phyloP scores from a whole-genome alignment of 2,329 filamentous ascomycete genomes.

The Rhynchosporium graminicola region DNA sequence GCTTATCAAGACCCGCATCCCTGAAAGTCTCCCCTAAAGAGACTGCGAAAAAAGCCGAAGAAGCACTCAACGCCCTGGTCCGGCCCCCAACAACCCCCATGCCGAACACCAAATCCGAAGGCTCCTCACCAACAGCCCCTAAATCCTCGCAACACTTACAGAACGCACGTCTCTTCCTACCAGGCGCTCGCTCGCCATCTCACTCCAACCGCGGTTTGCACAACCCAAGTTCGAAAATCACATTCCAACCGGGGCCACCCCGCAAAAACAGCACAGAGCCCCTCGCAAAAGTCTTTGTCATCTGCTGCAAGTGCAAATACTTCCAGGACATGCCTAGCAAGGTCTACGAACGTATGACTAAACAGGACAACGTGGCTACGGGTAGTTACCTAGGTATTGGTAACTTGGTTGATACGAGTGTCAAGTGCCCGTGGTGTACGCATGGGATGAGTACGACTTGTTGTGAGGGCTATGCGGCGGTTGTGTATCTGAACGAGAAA shows the following conservation, averaged over 20 bases:
- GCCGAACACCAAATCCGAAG: slow-evolving; percentile 25
- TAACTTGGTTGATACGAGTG: slow-evolving; percentile 59
- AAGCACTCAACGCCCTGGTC: slow-evolving; percentile 13
- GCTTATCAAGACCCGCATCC: slow-evolving; percentile 31
- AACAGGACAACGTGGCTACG: slow-evolving; percentile 56
- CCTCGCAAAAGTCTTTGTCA: slow-evolving; percentile 63
- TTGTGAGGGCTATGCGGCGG: slow-evolving; percentile 68
- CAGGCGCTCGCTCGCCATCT: slow-evolving; percentile 17
- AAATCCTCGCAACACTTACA: slow-evolving; percentile 32
- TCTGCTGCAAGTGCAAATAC: slow-evolving; percentile 65
- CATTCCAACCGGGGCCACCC: slow-evolving; percentile 13
- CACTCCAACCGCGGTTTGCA: too few species aligned
- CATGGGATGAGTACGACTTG: slow-evolving; percentile 70
- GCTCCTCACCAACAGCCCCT: slow-evolving; percentile 24
- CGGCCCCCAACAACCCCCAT: slow-evolving; percentile 22
- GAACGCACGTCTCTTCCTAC: slow-evolving; percentile 31
- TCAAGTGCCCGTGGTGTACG: slow-evolving; percentile 71
- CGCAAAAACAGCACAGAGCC: slow-evolving; percentile 26
- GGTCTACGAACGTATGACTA: slow-evolving; percentile 65
- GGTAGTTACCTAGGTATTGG: slow-evolving; percentile 54
- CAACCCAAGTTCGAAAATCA: neutral
- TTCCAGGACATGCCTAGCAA: slow-evolving; percentile 67
- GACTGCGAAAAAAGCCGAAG: neutral
- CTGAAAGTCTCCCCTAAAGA: neutral
- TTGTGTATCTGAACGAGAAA: slow-evolving; percentile 66